Evolutionary conservation across 805 yeast species (phyloP).

Genomic region (Candida tallmaniae): DNA sequence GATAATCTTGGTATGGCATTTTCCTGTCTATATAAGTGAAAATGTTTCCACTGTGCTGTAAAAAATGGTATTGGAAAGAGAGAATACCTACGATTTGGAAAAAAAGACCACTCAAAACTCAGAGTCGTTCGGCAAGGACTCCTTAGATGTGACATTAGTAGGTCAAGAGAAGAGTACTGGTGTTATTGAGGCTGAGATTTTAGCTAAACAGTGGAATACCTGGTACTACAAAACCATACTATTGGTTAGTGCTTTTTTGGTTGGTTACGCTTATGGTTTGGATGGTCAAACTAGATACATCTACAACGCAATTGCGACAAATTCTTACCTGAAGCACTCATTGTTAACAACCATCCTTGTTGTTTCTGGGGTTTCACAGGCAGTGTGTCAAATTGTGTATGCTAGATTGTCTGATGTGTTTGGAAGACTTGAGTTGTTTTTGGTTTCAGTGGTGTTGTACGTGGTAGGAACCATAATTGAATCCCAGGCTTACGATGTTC

Average conservation of each 20-base stretch:
- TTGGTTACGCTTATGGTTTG: slow-evolving; percentile 56
- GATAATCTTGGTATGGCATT: too few species aligned
- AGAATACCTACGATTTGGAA: slow-evolving; percentile 2
- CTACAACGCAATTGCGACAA: slow-evolving; percentile 42
- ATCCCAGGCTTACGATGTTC: slow-evolving; percentile 55
- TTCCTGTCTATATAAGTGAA: background rate
- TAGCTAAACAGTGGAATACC: slow-evolving; percentile 41
- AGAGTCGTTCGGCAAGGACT: background rate
- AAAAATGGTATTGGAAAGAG: too few species aligned
- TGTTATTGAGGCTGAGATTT: slow-evolving; percentile 51
- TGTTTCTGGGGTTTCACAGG: slow-evolving; percentile 54
- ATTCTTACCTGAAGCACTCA: slow-evolving; percentile 52
- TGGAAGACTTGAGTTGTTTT: slow-evolving; percentile 55
- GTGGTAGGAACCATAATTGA: slow-evolving; percentile 60
- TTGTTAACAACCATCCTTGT: slow-evolving; percentile 55
- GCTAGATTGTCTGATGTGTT: slow-evolving; percentile 62
- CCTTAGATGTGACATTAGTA: slow-evolving; percentile 4
- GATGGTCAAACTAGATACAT: slow-evolving; percentile 48
- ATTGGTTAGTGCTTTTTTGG: slow-evolving; percentile 47
- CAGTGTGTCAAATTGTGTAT: slow-evolving; percentile 58
- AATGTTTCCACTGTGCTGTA: background rate
- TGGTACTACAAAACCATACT: slow-evolving; percentile 34
- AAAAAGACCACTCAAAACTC: background rate
- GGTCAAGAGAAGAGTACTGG: slow-evolving; percentile 38
- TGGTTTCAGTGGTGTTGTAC: slow-evolving; percentile 49